Base-by-base conservation (phyloP, 2,329 filamentous ascomycete species). In the Daldinia eschscholtzii region DNA sequence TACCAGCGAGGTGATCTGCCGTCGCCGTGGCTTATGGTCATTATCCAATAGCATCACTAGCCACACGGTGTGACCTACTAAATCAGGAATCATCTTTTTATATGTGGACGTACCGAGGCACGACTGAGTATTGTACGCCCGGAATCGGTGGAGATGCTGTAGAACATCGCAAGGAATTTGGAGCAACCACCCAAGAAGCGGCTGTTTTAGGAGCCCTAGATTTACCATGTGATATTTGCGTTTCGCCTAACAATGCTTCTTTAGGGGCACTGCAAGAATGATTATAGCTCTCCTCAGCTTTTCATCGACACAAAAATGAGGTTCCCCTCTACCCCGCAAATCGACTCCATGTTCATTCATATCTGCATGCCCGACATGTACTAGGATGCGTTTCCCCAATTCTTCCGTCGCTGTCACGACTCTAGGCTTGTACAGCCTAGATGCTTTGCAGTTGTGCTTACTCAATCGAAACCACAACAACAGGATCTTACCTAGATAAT, bases 1-100 rank as follows among this genome's bases (percentile, higher is more conserved):
- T 28, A 18, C 26, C 4, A 52, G 9, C 13, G 15, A 23, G 7
- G 28, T 28, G 23, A n/a, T 33, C 6, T 52, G 33, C 15, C 6
- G 37, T 23, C 20, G 20, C 20, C 20, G 20, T 48, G 52, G 23
- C 30, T 33, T 6, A 5, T n/a, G 3, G n/a, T 33, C 33, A 30
- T 46, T 30, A 26, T 41, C 65, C 68, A 70, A 70, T 68, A 30
- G 28, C n/a, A 46, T 56, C 37, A 13, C 26, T 41, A 44, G 28
- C 23, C 6, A 28, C 48, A 50, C 37, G 52, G 65, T 37, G 62
- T 56, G 37, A 50, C 44, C 52, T 68, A 13, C 65, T 64, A 30
- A 53, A 64, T 68, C 23, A 20, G 58, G 56, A 60, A 65, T 59
- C 12, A 33, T 57, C 37, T 18, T 28, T 44, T 28, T 6, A 37